These are phyloP conservation scores for Sclerotinia spermophila DNA, from an alignment of 2,329 filamentous ascomycete species.

Conservation along the genomic window DNA sequence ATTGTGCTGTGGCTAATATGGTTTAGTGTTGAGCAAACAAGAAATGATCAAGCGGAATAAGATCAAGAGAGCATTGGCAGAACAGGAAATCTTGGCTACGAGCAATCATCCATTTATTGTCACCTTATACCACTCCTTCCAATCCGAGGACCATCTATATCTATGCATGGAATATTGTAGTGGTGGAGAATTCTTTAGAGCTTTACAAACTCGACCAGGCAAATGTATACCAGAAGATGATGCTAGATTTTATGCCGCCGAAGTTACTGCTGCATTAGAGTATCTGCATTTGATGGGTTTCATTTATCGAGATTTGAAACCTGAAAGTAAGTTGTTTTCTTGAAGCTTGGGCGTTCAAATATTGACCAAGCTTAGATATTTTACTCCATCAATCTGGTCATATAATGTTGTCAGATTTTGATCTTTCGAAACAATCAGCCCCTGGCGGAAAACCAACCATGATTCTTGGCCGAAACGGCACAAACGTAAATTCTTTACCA, in stretches of 20 bases:
- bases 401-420: slow-evolving; percentile 99
- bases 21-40: slow-evolving; percentile 91
- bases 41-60: slow-evolving; percentile 99
- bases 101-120: slow-evolving; percentile 99
- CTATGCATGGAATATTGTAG: slow-evolving; percentile 99
- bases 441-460: slow-evolving; percentile 94
- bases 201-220: slow-evolving; percentile 90
- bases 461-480: slow-evolving; percentile 83
- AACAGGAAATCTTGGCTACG: slow-evolving; percentile 96
- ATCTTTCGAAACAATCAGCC: slow-evolving; percentile 96
- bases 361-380: slow-evolving; percentile 66
- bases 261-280: slow-evolving; percentile 93
- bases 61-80: slow-evolving; percentile 95
- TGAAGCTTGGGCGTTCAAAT: slow-evolving; percentile 22
- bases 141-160: slow-evolving; percentile 97
- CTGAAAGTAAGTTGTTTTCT: slow-evolving; percentile 70
- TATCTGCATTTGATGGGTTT: slow-evolving; percentile 99
- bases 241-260: slow-evolving; percentile 93
- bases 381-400: slow-evolving; percentile 98
- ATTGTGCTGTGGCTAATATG: slow-evolving; percentile 29
- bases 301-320: slow-evolving; percentile 96
- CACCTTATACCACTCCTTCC: slow-evolving; percentile 97
- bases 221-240: slow-evolving; percentile 98
- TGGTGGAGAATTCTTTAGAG: slow-evolving; percentile 96
- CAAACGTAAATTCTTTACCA: slow-evolving; percentile 79